A percentile compares a stretch with the other conserved stretches of the same genome.
phyloP scores from a whole-genome alignment of 345 rosid species.

The Noccaea caerulescens region DNA sequence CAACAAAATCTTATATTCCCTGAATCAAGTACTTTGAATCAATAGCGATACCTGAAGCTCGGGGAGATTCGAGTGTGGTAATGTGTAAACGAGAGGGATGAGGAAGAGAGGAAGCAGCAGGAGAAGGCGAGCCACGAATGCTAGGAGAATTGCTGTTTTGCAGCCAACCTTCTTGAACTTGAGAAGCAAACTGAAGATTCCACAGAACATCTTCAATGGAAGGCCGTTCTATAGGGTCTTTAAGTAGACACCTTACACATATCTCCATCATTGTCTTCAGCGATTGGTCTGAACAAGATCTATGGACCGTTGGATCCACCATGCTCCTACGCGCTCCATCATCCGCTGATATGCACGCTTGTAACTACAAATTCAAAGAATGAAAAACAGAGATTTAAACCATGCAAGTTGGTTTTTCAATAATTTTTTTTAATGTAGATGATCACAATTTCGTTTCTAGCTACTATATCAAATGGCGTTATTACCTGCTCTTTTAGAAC shows the following conservation, averaged over 20 bases:
- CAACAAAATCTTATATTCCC: neutral
- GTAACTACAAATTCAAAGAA: slow-evolving; percentile 53
- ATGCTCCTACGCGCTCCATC: slow-evolving; percentile 59
- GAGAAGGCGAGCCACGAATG: slow-evolving; percentile 43
- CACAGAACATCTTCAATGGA: slow-evolving; percentile 89
- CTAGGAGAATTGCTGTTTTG: slow-evolving; percentile 42
- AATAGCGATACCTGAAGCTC: slow-evolving; percentile 40
- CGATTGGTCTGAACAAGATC: slow-evolving; percentile 72
- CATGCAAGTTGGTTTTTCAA: no score
- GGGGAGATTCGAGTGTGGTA: slow-evolving; percentile 42
- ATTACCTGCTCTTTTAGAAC: slow-evolving; percentile 66
- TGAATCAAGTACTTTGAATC: neutral
- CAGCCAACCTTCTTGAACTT: slow-evolving; percentile 61
- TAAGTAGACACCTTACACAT: slow-evolving; percentile 68
- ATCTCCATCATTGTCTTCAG: slow-evolving; percentile 82
- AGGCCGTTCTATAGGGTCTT: slow-evolving; percentile 66
- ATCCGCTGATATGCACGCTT: slow-evolving; percentile 54
- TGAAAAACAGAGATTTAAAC: neutral
- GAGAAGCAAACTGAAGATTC: slow-evolving; percentile 96
- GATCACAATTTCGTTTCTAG: neutral
- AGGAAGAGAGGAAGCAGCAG: slow-evolving; percentile 37
- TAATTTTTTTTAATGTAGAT: neutral
- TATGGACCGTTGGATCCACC: slow-evolving; percentile 64
- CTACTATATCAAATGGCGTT: slow-evolving; percentile 17
- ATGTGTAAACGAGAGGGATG: slow-evolving; percentile 43